Base-by-base conservation (phyloP, 106 monocot species). In the Hemerocallis citrina region DNA sequence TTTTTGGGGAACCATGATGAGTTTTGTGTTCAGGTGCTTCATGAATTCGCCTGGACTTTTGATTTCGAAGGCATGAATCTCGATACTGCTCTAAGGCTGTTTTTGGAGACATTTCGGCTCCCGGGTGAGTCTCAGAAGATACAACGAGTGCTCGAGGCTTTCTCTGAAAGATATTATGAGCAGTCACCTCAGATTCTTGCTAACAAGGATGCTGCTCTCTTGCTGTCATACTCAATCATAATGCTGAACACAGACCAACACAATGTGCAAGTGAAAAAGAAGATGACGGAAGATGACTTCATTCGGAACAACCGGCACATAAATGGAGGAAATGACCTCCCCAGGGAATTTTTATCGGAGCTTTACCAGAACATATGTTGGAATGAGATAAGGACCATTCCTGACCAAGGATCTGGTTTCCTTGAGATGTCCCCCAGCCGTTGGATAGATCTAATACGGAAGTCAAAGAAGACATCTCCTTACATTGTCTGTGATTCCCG, bases 101-200 rank as follows among this genome's bases (percentile, higher is more conserved):
- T 58, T 66, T 81, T 93, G 7, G 84, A 85, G 62, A 85, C 84
- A 0, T 93, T 93, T 45, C 69, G 92, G 4, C 76, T 93, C 7
- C 88, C 92, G 0, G 92, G 92, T 3, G 92, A 93, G 64, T 88
- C 92, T 2, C 92, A 93, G 71, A 93, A 93, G 76, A 88, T 93
- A 20, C 81, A 93, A 15, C 49, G 92, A 34, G 76, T 93, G 23
- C 74, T 93, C 0, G 92, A 88, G 62, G 85, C 81, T 35, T 93
- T 88, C 69, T 93, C 88, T 1, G 88, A 88, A 41, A 64, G 78
- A 23, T 88, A 74, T 70, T 88, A 76, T 44, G 92, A 85, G 66
- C 87, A 81, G 52, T 70, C 68, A 1, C 42, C 72, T 0, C 79
- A 72, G 7, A 72, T 93, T 54, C 82, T 93, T 54, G 81, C 60